These are phyloP conservation scores for Talaromyces sp. DNA, from an alignment of 2,329 filamentous ascomycete species.

Conservation along the genomic window DNA sequence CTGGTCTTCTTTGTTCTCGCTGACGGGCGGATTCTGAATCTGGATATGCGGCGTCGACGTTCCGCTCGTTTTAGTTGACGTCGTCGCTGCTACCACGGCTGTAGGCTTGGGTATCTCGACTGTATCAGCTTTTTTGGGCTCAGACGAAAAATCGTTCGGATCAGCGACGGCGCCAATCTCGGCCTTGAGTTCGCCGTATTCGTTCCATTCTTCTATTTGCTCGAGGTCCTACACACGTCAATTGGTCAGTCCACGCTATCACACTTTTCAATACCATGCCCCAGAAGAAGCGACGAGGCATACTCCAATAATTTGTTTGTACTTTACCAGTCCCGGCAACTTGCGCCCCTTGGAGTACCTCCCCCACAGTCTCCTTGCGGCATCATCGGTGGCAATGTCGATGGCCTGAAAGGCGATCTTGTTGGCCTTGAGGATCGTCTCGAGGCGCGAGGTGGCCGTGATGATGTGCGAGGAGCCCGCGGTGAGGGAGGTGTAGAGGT, in stretches of 20 bases:
- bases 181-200: constrained; percentile 90
- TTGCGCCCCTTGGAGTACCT: constrained; percentile 81
- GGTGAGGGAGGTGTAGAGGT: constrained; percentile 93
- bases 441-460: constrained; percentile 89
- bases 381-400: constrained; percentile 85
- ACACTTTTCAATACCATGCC: too few species aligned
- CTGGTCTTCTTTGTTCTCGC: constrained; percentile 33
- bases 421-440: constrained; percentile 94
- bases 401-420: constrained; percentile 88
- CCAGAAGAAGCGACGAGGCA: constrained; percentile 41
- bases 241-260: too few species aligned
- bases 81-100: neutral
- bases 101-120: constrained; percentile 23
- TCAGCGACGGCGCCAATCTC: constrained; percentile 57
- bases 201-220: constrained; percentile 98
- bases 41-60: constrained; percentile 31
- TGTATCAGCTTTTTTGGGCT: constrained; percentile 24
- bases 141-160: constrained; percentile 29
- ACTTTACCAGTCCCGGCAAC: constrained; percentile 83
- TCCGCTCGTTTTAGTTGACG: neutral
- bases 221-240: constrained; percentile 67
- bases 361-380: constrained; percentile 83
- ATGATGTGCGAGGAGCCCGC: constrained; percentile 94
- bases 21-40: constrained; percentile 39
- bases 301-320: constrained; percentile 80